A percentile compares a stretch with the other conserved stretches of the same genome.
phyloP scores from a whole-genome alignment of 306 rosid genomes.

The Aeschynomene evenia region DNA sequence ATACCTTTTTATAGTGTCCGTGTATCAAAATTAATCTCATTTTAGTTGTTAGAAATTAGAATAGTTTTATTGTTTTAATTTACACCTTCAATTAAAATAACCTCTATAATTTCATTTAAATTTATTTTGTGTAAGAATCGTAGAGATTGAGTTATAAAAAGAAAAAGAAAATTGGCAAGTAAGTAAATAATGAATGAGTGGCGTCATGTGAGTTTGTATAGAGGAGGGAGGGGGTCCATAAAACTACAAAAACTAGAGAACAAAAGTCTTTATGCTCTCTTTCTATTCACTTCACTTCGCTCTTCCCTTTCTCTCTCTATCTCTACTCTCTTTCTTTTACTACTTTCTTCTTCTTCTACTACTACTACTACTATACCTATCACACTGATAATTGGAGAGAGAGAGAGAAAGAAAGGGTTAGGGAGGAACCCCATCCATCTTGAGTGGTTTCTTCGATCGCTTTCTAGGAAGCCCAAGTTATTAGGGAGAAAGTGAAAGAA shows the following conservation, averaged over 20 bases:
- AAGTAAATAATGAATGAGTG: too few relatives aligned
- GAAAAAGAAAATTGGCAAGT: too few relatives aligned
- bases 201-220: conserved; percentile 49
- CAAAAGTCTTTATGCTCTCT: conserved; percentile 56
- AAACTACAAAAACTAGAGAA: conserved; percentile 53
- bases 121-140: too few relatives aligned
- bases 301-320: neutral
- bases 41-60: too few relatives aligned
- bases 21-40: too few relatives aligned
- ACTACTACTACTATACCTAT: conserved; percentile 14
- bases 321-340: neutral
- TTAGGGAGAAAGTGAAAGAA: conserved; percentile 17
- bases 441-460: conserved; percentile 41
- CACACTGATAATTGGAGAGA: conserved; percentile 72
- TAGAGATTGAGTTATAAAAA: too few relatives aligned
- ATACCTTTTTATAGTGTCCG: too few relatives aligned
- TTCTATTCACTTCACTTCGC: neutral
- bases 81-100: too few relatives aligned
- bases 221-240: conserved; percentile 40
- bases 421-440: conserved; percentile 50
- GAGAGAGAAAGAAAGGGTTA: conserved; percentile 35
- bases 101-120: too few relatives aligned
- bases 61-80: too few relatives aligned
- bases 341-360: too few relatives aligned
- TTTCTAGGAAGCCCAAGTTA: conserved; percentile 44